A percentile compares a stretch with the other conserved stretches of the same genome.
Conservation (phyloP, 2,329 filamentous ascomycete species). For the Metarhizium robertsii region DNA sequence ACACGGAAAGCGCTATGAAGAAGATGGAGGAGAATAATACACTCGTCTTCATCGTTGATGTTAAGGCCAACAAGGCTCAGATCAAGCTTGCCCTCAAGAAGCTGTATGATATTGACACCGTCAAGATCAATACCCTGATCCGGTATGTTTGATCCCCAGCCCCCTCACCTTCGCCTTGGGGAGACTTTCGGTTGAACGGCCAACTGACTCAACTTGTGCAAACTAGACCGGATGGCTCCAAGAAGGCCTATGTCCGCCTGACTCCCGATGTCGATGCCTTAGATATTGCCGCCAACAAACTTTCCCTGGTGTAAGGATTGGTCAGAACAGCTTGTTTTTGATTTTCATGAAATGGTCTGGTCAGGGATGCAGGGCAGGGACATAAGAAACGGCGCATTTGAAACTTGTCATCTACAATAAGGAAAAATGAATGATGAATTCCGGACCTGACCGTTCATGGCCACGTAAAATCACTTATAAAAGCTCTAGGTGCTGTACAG, state of each 20-base stretch:
- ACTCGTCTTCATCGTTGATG: constrained; percentile 91
- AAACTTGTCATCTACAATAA: constrained; percentile 22
- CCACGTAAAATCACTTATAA: background rate
- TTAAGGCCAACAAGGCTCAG: constrained; percentile 99
- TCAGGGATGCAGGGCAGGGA: constrained; percentile 23
- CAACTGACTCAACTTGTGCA: background rate
- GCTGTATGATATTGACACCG: constrained; percentile 94
- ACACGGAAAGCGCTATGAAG: constrained; percentile 99
- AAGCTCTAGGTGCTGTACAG: background rate
- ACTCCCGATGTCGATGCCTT: constrained; percentile 96
- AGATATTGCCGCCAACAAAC: constrained; percentile 98
- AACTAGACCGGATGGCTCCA: constrained; percentile 80
- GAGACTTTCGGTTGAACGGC: too few species aligned
- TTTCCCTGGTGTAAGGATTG: constrained; percentile 77
- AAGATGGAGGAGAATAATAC: constrained; percentile 99
- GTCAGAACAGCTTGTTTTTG: constrained; percentile 10
- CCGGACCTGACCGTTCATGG: constrained; percentile 15
- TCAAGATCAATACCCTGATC: constrained; percentile 99
- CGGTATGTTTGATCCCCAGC: constrained; percentile 47
- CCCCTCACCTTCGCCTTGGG: background rate
- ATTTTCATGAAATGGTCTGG: constrained; percentile 31
- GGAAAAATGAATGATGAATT: constrained; percentile 22
- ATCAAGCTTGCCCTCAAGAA: constrained; percentile 98
- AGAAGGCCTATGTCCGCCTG: constrained; percentile 97
- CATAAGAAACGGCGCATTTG: constrained; percentile 29